Base-by-base conservation (phyloP, 2,329 filamentous ascomycete genomes). In the Xylariales sp. region DNA sequence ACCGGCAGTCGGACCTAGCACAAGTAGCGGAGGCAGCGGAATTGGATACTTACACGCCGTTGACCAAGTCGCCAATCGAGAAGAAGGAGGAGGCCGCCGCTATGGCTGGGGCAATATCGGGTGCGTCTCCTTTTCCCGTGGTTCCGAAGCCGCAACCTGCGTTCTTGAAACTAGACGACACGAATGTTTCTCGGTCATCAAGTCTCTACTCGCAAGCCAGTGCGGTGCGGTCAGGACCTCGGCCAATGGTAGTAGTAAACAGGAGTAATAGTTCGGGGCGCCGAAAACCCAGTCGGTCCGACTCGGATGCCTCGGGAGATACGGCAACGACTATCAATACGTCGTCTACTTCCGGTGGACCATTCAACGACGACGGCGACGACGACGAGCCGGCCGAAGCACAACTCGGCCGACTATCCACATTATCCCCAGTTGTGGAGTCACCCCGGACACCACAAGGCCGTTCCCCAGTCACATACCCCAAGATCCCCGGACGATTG, bases 381-480 rank as follows among this genome's bases (percentile, higher is more conserved):
- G 61, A 62, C 27, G 56, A 61, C 27, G 56, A 56, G 11, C 56
- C 50, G 15, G 59, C 61, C 33, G 59, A 59, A 5, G 54, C 53
- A 9, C 51, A 56, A 22, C 37, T 57, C 45, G 39, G 55, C 46
- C 42, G 48, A 22, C 40, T 56, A 12, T 57, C 58, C 2, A 64
- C 60, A 32, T 60, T 76, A 4, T 73, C 73, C 0, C 73, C 73
- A 1, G 72, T 77, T 5, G 59, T 59, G 10, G 73, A 77, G 50
- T 73, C 69, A 1, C 71, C 70, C 3, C 54, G 27, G 9, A 33
- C 55, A 11, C 57, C 60, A 6, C 50, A 51, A 24, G 53, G 60
- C 16, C 56, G 56, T 12, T 60, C 63, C 24, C 60, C 61, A 11
- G 60, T 61, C 19, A 51, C 41, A 8, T 60, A 62, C 31, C 55